phyloP scores from a whole-genome alignment of 2,329 filamentous ascomycete species.

The Diaporthe batatas region DNA sequence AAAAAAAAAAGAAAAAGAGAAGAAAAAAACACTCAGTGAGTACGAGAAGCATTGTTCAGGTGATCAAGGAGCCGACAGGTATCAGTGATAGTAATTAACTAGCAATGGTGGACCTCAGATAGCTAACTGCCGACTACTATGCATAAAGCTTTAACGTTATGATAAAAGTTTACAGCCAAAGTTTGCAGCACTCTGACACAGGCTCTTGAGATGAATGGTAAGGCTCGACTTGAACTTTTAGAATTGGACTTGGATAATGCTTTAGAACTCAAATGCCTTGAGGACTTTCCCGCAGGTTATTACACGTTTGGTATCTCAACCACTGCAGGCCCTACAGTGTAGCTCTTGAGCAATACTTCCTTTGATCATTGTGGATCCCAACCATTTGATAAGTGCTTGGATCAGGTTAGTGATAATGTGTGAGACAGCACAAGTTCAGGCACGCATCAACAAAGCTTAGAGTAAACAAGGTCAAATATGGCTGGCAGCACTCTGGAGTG shows the following conservation, averaged over 20 bases:
- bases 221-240: not conserved
- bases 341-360: not conserved
- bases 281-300: not conserved
- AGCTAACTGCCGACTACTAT: not conserved
- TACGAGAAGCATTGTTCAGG: not conserved
- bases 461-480: too few species aligned
- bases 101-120: not conserved
- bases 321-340: not conserved
- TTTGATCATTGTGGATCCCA: not conserved
- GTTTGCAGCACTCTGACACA: not conserved
- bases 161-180: not conserved
- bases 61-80: not conserved
- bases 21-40: too few species aligned
- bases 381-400: not conserved
- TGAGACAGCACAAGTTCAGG: not conserved
- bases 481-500: too few species aligned
- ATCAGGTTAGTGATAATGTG: not conserved
- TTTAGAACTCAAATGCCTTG: not conserved
- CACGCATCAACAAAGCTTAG: too few species aligned
- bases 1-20: too few species aligned
- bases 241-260: too few species aligned
- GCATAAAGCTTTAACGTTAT: not conserved
- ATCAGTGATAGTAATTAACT: not conserved
- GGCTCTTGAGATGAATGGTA: fast-evolving
- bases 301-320: not conserved